Percentiles rank a stretch among this genome's conserved stretches.
phyloP scores from a whole-genome alignment of 257 asterid species.

The Scutellaria barbata region DNA sequence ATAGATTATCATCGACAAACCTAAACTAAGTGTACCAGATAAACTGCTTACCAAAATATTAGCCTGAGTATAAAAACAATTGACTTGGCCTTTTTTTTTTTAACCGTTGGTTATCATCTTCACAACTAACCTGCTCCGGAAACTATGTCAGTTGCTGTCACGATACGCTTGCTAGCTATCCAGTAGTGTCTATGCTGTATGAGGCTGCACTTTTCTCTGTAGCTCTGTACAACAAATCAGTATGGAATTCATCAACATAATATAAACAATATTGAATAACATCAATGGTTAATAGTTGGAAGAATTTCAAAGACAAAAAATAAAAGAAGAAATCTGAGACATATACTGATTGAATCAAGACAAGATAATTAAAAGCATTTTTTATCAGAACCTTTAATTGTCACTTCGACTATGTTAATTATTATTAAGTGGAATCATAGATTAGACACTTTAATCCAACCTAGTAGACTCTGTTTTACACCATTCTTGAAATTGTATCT shows the following conservation, averaged over 20 bases:
- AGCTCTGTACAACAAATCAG: conserved; percentile 48
- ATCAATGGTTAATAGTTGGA: conserved; percentile 2
- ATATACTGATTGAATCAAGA: not conserved
- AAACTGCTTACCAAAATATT: not conserved
- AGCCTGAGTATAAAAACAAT: not conserved
- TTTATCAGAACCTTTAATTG: not conserved
- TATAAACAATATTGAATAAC: not conserved
- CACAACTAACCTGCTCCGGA: conserved; percentile 82
- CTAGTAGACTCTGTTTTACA: not conserved
- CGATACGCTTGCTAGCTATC: conserved; percentile 86
- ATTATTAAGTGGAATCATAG: not conserved
- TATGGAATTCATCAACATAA: conserved; percentile 20
- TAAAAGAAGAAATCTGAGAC: not conserved
- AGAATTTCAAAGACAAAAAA: conserved; percentile 5
- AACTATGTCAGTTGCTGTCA: conserved; percentile 66
- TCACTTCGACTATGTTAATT: not conserved
- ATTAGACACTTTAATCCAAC: not conserved
- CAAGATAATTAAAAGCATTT: not conserved
- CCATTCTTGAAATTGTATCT: conserved; percentile 7
- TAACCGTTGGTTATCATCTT: not conserved
- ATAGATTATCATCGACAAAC: conserved; percentile 21
- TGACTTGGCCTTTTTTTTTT: not conserved
- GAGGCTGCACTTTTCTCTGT: conserved; percentile 73
- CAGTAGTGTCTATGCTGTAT: conserved; percentile 71
- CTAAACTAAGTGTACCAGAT: not conserved